These are phyloP conservation scores for Adiantum capillusveneris DNA, from an alignment of 75 land plant genomes.

Conservation along the genomic window DNA sequence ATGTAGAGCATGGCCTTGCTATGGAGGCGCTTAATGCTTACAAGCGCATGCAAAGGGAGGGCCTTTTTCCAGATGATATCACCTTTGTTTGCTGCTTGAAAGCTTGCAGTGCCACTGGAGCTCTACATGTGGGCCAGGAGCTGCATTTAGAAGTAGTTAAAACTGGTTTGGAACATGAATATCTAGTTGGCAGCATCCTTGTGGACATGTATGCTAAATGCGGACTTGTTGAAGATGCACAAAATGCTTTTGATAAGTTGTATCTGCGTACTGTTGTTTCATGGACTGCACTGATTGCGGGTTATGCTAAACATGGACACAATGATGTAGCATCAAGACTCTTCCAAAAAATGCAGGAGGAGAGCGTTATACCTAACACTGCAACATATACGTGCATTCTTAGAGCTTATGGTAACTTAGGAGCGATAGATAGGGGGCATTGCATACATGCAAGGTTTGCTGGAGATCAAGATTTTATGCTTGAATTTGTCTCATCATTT, in stretches of 20 bases:
- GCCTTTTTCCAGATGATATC: conserved; percentile 7
- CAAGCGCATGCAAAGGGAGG: conserved; percentile 3
- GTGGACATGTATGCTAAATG: conserved; percentile 35
- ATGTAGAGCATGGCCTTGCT: conserved; percentile 8
- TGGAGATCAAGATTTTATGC: too few relatives aligned
- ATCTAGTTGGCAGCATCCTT: conserved; percentile 2
- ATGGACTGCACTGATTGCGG: conserved; percentile 51
- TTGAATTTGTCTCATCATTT: too few relatives aligned
- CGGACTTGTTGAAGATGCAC: conserved; percentile 22
- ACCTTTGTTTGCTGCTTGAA: conserved; percentile 9
- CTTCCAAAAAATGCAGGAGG: conserved; percentile 19
- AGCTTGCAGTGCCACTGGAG: conserved; percentile 5
- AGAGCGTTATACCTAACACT: conserved; percentile 24
- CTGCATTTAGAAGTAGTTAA: conserved; percentile 7
- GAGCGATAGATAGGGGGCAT: neutral
- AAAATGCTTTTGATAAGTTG: conserved; percentile 40
- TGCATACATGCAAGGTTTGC: too few relatives aligned
- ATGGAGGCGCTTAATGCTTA: conserved; percentile 3
- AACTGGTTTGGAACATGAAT: conserved; percentile 4
- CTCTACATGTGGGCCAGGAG: conserved; percentile 4
- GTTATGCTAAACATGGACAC: conserved; percentile 38
- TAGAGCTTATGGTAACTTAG: neutral
- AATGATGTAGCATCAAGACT: conserved; percentile 14
- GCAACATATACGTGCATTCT: neutral
- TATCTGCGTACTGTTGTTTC: conserved; percentile 39